Percentiles rank a stretch among this genome's conserved stretches.
Evolutionary conservation across 2,329 filamentous ascomycete genomes (phyloP).

Genomic region (Dissoconium aciculare): DNA sequence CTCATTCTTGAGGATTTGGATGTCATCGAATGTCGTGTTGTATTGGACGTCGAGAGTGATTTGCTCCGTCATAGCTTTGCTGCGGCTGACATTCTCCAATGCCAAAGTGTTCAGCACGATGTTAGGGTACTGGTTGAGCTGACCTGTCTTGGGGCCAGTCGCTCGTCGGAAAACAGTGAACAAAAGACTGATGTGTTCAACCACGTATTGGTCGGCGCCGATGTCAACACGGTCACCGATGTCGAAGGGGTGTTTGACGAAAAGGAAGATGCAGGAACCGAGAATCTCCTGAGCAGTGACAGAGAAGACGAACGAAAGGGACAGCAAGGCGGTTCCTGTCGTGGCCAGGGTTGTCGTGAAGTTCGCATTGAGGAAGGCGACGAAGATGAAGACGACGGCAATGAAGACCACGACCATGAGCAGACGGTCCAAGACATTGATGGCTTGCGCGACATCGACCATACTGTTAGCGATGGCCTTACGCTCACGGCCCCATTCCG

Average conservation of each 20-base stretch:
- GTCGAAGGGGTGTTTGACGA: constrained; percentile 96
- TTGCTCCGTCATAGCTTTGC: constrained; percentile 79
- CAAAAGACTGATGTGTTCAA: constrained; percentile 86
- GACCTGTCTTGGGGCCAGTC: constrained; percentile 55
- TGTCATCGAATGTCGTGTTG: constrained; percentile 76
- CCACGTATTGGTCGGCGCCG: constrained; percentile 50
- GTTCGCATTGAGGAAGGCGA: constrained; percentile 76
- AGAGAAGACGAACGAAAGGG: constrained; percentile 91
- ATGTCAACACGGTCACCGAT: constrained; percentile 91
- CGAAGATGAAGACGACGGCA: constrained; percentile 46
- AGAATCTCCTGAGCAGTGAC: constrained; percentile 86
- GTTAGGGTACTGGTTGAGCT: constrained; percentile 61
- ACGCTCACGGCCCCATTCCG: constrained; percentile 69
- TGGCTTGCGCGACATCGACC: constrained; percentile 93
- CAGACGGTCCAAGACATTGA: constrained; percentile 77
- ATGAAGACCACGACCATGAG: constrained; percentile 68
- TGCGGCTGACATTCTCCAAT: constrained; percentile 87
- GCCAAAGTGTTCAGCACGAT: constrained; percentile 83
- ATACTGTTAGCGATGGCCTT: constrained; percentile 85
- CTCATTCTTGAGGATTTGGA: constrained; percentile 70
- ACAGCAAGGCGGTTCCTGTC: constrained; percentile 80
- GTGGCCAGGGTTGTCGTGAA: constrained; percentile 78
- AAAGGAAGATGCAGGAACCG: constrained; percentile 96
- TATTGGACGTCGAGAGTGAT: constrained; percentile 69
- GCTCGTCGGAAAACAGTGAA: constrained; percentile 85